Percentiles rank a stretch among this genome's conserved stretches.
Conservation (phyloP, 176 grass and related monocot species). For the Themeda triandra region DNA sequence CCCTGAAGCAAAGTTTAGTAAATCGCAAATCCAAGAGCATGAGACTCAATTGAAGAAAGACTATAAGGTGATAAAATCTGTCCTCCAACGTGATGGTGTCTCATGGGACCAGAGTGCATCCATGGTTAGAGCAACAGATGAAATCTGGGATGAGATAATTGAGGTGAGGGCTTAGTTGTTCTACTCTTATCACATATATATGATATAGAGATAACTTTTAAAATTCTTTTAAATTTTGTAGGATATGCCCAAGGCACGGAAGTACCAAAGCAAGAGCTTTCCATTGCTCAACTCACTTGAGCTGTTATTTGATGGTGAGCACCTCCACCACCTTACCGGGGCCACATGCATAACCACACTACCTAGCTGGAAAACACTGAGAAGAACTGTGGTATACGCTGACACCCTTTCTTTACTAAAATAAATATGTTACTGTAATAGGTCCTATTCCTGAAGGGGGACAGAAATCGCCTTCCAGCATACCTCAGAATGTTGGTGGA, state of each 20-base stretch:
- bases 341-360: not conserved
- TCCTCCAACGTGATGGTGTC: conserved; percentile 43
- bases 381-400: not conserved
- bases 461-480: not conserved
- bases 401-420: conserved; percentile 10
- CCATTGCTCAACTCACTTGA: conserved; percentile 38
- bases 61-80: conserved; percentile 40
- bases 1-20: conserved; percentile 45
- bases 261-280: conserved; percentile 52
- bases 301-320: conserved; percentile 33
- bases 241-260: conserved; percentile 47
- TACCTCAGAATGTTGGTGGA: conserved; percentile 10
- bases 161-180: conserved; percentile 34
- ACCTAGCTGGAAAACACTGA: not conserved
- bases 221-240: conserved; percentile 14
- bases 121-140: conserved; percentile 48
- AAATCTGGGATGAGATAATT: conserved; percentile 57
- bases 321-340: not conserved
- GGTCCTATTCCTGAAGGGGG: conserved; percentile 46
- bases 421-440: not conserved
- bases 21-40: conserved; percentile 54
- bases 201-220: not conserved
- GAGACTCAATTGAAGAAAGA: conserved; percentile 52
- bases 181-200: not conserved
- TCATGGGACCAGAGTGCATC: conserved; percentile 47